phyloP scores from a whole-genome alignment of 2,329 filamentous ascomycete species.

The Fusarium xylarioides region DNA sequence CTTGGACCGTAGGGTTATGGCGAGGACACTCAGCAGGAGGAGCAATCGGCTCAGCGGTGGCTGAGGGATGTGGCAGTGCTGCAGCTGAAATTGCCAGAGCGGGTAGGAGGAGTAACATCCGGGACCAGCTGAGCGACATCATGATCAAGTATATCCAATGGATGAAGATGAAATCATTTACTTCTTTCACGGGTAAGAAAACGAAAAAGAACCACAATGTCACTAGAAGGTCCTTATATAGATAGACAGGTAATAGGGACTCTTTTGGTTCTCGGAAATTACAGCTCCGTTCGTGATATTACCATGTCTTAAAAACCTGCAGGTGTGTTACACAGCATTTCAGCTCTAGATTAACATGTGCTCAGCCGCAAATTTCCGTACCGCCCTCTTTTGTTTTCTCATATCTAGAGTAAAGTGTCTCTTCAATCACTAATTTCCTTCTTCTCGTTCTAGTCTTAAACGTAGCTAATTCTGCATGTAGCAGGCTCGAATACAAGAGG shows the following conservation, averaged over 20 bases:
- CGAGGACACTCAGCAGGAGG: not conserved
- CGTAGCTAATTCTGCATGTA: accelerated
- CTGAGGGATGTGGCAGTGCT: not conserved
- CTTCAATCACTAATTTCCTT: accelerated
- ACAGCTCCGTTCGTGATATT: not conserved
- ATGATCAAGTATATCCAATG: not conserved
- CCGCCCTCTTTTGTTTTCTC: accelerated
- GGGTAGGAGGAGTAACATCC: not conserved
- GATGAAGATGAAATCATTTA: accelerated
- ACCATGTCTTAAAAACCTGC: not conserved
- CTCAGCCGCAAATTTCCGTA: not conserved
- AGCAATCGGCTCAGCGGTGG: not conserved
- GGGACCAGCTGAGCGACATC: not conserved
- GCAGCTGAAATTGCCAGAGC: not conserved
- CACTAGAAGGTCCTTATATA: not conserved
- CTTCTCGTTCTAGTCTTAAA: accelerated
- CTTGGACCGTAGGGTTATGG: not conserved
- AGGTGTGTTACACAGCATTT: not conserved
- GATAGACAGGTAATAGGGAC: not conserved
- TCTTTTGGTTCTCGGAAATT: not conserved
- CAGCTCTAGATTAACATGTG: not conserved
- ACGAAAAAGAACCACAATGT: accelerated
- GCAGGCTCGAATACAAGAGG: accelerated
- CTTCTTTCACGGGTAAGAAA: accelerated
- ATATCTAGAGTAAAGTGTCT: accelerated